These are phyloP conservation scores for Odontarrhena argentea DNA, from an alignment of 345 rosid genomes.

Conservation along the genomic window DNA sequence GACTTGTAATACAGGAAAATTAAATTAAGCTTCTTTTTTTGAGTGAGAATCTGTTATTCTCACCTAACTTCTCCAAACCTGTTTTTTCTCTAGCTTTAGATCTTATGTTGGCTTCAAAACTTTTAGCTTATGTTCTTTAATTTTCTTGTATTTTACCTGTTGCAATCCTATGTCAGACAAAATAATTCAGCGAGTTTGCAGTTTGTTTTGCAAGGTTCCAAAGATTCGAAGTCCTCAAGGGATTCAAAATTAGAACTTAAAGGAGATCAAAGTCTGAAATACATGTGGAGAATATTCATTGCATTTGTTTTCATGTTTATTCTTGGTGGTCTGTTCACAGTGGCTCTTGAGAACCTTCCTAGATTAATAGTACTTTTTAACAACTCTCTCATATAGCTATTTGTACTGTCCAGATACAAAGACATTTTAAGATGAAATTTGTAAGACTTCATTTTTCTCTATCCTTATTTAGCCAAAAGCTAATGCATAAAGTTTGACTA, in stretches of 20 bases:
- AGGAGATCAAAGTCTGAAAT: constrained; percentile 37
- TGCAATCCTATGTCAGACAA: neutral
- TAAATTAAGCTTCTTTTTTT: neutral
- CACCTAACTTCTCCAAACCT: neutral
- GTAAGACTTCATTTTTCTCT: no score
- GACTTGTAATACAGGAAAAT: neutral
- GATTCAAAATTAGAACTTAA: constrained; percentile 16
- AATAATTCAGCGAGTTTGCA: neutral
- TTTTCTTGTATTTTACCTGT: neutral
- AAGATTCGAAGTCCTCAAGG: constrained; percentile 23
- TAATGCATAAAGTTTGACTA: no score
- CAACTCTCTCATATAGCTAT: constrained; percentile 43
- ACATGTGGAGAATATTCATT: constrained; percentile 59
- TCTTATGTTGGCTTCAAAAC: neutral
- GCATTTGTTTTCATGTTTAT: constrained; percentile 68
- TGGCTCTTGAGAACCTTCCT: constrained; percentile 88
- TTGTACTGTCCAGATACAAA: neutral
- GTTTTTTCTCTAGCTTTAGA: neutral
- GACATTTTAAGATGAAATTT: neutral
- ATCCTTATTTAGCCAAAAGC: neutral
- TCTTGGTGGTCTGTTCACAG: constrained; percentile 64
- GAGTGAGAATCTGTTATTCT: neutral
- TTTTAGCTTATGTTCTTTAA: neutral
- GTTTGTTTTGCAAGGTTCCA: constrained; percentile 44
- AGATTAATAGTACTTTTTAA: constrained; percentile 50